Conservation (phyloP, 306 rosid genomes). For the Rosa persica region DNA sequence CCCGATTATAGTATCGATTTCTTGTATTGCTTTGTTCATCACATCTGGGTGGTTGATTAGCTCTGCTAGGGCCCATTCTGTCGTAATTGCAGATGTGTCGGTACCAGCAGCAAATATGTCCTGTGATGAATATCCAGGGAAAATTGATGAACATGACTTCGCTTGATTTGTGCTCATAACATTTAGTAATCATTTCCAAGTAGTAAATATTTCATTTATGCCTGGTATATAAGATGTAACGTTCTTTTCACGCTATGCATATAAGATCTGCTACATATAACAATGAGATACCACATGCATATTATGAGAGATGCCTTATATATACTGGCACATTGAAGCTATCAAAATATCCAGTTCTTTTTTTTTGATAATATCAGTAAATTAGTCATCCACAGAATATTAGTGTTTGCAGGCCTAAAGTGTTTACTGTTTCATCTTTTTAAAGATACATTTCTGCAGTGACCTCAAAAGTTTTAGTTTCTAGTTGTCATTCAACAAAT, state of each 20-base stretch:
- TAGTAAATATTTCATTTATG: background rate
- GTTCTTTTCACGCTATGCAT: too few species aligned
- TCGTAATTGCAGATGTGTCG: constrained; percentile 47
- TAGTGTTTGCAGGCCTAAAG: background rate
- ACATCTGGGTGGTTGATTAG: constrained; percentile 63
- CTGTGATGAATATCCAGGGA: constrained; percentile 21
- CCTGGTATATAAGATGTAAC: background rate
- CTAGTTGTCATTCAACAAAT: background rate
- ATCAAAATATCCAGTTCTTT: background rate
- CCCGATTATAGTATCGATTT: constrained; percentile 55
- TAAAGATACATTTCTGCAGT: background rate
- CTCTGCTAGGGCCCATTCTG: constrained; percentile 75
- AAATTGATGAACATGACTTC: background rate
- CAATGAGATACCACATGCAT: background rate
- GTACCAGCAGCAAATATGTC: constrained; percentile 62
- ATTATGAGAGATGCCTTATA: too few species aligned
- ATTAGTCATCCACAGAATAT: background rate
- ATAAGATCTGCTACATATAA: background rate
- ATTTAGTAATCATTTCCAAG: background rate
- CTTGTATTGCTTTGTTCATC: constrained; percentile 64
- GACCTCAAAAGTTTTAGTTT: background rate
- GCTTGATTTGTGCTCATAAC: background rate
- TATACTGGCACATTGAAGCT: background rate
- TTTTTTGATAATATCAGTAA: background rate
- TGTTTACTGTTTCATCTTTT: background rate